These are phyloP conservation scores for Lindgomyces ingoldianus DNA, from an alignment of 495 filamentous ascomycete species.

Conservation along the genomic window DNA sequence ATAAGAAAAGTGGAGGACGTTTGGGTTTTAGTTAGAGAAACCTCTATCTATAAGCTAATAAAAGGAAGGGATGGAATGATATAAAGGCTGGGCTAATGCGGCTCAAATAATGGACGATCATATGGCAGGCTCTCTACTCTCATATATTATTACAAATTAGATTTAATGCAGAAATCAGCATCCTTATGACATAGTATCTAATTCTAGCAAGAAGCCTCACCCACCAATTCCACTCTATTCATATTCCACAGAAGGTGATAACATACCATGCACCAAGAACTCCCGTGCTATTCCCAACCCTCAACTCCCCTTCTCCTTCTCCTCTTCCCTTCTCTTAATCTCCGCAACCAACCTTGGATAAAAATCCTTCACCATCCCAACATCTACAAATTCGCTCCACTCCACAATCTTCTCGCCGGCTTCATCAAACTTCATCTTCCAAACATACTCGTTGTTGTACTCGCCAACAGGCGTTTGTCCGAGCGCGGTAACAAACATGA, in stretches of 20 bases:
- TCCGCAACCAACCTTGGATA: conserved; percentile 40
- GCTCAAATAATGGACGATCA: conserved; percentile 18
- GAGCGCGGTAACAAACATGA: conserved; percentile 39
- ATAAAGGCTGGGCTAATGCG: conserved; percentile 5
- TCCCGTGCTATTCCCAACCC: background rate
- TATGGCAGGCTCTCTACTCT: background rate
- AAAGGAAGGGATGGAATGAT: conserved; percentile 18
- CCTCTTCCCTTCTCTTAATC: conserved; percentile 23
- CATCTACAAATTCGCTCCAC: conserved; percentile 47
- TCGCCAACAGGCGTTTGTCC: conserved; percentile 32
- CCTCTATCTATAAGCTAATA: conserved; percentile 20
- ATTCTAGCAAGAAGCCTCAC: no score
- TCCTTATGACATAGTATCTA: no score
- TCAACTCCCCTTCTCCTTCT: background rate
- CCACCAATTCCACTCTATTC: no score
- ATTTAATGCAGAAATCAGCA: no score
- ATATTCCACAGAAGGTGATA: no score
- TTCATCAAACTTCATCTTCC: conserved; percentile 48
- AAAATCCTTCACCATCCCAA: conserved; percentile 42
- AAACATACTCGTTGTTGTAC: conserved; percentile 48
- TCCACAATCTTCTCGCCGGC: conserved; percentile 40
- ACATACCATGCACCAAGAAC: no score
- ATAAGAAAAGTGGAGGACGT: conserved; percentile 2
- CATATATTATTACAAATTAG: background rate
- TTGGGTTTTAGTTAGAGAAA: conserved; percentile 18